Evolutionary conservation across 1,139 yeast genomes (phyloP).

Genomic region (Debaryomycetaceae sp.): DNA sequence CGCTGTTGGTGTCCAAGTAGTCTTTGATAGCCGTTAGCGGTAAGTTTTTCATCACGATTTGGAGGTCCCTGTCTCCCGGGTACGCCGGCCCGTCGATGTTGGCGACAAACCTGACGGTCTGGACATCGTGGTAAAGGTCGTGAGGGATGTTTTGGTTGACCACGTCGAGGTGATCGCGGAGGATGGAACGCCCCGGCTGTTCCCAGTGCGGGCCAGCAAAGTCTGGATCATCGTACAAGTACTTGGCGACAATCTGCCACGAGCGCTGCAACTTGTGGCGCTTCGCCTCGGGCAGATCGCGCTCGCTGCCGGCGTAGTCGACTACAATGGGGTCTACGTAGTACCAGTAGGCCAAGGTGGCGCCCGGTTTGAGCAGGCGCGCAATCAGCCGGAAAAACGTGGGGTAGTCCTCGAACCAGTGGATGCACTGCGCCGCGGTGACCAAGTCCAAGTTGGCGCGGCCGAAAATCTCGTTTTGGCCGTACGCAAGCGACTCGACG

Average conservation of each 20-base stretch:
- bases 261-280: conserved; percentile 19
- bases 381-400: conserved; percentile 26
- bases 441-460: conserved; percentile 29
- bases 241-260: conserved; percentile 24
- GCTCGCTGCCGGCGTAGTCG: conserved; percentile 18
- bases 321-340: conserved; percentile 39
- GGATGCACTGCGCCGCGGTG: conserved; percentile 45
- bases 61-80: conserved; percentile 20
- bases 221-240: conserved; percentile 33
- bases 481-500: conserved; percentile 28
- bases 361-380: conserved; percentile 30
- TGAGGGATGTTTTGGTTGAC: conserved; percentile 31
- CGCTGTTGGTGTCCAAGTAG: conserved; percentile 37
- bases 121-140: conserved; percentile 23
- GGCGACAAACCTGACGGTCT: conserved; percentile 24
- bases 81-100: conserved; percentile 12
- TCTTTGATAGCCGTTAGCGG: conserved; percentile 22
- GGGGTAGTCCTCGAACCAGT: conserved; percentile 40
- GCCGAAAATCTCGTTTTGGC: conserved; percentile 7
- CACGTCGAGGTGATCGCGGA: conserved; percentile 23
- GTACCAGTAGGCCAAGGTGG: conserved; percentile 41
- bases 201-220: conserved; percentile 42
- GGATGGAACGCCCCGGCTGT: conserved; percentile 38
- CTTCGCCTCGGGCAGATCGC: conserved; percentile 13
- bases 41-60: conserved; percentile 18